Evolutionary conservation across 2,329 filamentous ascomycete species (phyloP), one percentile per base, ranked within the genome.

Genomic region (Thermothelomyces thermophilus): DNA sequence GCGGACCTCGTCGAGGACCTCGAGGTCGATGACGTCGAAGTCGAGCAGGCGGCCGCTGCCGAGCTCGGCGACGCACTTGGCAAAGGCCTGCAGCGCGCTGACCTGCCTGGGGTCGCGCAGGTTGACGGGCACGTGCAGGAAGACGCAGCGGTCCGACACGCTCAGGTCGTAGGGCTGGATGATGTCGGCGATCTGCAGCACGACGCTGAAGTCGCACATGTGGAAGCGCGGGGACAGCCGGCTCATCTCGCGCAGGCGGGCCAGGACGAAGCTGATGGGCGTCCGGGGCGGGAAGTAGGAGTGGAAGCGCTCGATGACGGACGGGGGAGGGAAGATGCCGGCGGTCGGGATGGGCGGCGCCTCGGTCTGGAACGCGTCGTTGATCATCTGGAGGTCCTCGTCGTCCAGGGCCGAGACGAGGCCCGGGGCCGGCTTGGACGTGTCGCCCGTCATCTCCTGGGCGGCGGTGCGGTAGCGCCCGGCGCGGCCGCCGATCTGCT

Each of bases 401-500:
- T 74, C 65, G 42, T 91, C 84, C 43, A 97, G 73, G 0, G 87
- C 84, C 1, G 90, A 95, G 24, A 96, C 89, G 16, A 82, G 72
- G 1, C 93, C 91, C 4, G 84, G 65, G 39, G 31, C 22, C 28
- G 48, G 50, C 17, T 17, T 17, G 36, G 42, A 6, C 5, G n/a
- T 26, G 24, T 30, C 17, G 9, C 41, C 45, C 11, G 36, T 34
- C 41, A 69, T 68, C 24, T 76, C 74, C 62, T 86, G 75, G 24
- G 75, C 72, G 2, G 87, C 87, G 24, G 85, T 84, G 50, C 84
- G 83, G 67, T 84, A 98, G 40, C 93, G 84, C 24, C 93, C 93
- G 11, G 93, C 93, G 57, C 93, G 83, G 16, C 93, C 93, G 43
- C 83, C 93, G 62, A 98, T 98, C 64, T 98, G 93, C 67, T 95